phyloP scores from a whole-genome alignment of 2,329 filamentous ascomycete genomes.

The Phyllosticta citribraziliensis region DNA sequence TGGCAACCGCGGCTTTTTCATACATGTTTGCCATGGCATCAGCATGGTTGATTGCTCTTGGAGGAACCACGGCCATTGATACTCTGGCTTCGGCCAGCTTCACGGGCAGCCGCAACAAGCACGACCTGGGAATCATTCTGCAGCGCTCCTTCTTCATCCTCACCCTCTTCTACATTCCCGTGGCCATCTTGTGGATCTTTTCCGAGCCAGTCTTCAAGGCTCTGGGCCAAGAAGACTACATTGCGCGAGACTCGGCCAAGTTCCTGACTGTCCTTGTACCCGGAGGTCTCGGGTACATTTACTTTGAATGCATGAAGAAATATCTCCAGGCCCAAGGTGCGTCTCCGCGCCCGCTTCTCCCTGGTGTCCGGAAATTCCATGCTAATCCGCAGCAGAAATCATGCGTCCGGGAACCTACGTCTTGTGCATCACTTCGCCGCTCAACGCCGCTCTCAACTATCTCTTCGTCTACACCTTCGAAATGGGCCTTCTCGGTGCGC shows the following conservation, averaged over 20 bases:
- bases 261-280: slow-evolving; percentile 69
- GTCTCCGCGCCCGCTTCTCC: not conserved
- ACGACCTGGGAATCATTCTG: slow-evolving; percentile 67
- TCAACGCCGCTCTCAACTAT: slow-evolving; percentile 50
- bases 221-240: slow-evolving; percentile 68
- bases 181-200: slow-evolving; percentile 64
- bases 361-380: not conserved
- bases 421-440: slow-evolving; percentile 49
- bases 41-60: slow-evolving; percentile 76
- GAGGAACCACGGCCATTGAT: slow-evolving; percentile 77
- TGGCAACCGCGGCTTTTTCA: slow-evolving; percentile 75
- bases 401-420: slow-evolving; percentile 57
- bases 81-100: slow-evolving; percentile 76
- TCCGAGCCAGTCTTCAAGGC: slow-evolving; percentile 64
- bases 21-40: slow-evolving; percentile 93
- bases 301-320: slow-evolving; percentile 68
- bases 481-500: slow-evolving; percentile 67
- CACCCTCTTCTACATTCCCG: slow-evolving; percentile 59
- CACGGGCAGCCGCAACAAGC: slow-evolving; percentile 68
- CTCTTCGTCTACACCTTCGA: slow-evolving; percentile 64
- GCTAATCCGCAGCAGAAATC: slow-evolving; percentile 36
- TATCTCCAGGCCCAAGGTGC: slow-evolving; percentile 49
- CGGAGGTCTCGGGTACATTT: slow-evolving; percentile 76
- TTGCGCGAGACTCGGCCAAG: slow-evolving; percentile 61
- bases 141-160: slow-evolving; percentile 69